Evolutionary conservation across 257 asterid genomes (phyloP).

Genomic region (Perilla frutescens): DNA sequence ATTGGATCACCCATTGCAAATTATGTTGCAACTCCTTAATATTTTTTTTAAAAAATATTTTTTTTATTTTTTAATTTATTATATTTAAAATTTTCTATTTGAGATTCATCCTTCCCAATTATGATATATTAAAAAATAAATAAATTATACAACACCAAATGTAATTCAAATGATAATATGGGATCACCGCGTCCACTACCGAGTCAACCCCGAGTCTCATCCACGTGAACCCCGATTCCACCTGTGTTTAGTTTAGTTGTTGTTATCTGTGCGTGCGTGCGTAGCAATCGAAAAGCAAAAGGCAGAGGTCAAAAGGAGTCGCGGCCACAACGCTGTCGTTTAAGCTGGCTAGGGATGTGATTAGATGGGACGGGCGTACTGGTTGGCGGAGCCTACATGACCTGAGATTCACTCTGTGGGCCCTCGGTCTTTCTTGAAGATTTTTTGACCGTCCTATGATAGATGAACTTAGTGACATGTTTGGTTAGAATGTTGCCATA

Average conservation of each 20-base stretch:
- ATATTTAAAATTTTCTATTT: no score
- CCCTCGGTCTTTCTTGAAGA: neutral
- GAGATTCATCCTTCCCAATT: no score
- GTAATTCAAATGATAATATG: no score
- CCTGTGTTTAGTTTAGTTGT: no score
- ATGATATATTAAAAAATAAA: no score
- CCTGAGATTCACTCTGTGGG: neutral
- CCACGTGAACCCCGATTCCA: constrained; percentile 9
- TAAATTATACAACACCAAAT: no score
- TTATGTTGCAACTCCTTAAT: no score
- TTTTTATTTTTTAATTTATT: no score
- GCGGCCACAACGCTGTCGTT: neutral
- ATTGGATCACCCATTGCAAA: no score
- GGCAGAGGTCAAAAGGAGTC: neutral
- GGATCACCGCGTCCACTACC: neutral
- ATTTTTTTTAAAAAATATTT: no score
- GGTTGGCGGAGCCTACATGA: neutral
- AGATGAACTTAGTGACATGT: neutral
- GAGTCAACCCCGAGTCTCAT: constrained; percentile 14
- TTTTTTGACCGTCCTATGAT: constrained; percentile 1
- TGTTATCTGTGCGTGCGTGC: neutral
- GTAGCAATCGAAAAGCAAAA: neutral
- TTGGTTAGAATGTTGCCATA: neutral
- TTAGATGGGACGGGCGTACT: neutral
- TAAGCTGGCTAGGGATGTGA: neutral